phyloP scores from a whole-genome alignment of 306 rosid species.

The Corylus americana region DNA sequence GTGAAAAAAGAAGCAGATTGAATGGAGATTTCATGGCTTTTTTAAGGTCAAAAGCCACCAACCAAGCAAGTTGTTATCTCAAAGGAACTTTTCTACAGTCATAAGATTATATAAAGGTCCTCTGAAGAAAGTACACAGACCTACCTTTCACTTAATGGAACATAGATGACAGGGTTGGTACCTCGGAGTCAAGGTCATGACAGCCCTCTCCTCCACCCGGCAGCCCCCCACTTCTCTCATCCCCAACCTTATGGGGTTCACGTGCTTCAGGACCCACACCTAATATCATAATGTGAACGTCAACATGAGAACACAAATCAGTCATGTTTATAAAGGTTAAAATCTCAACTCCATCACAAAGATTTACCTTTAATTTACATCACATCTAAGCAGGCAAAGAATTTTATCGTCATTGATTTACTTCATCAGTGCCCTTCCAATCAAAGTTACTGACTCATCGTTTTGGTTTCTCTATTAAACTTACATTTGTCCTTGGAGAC shows the following conservation, averaged over 20 bases:
- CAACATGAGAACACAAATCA: slow-evolving; percentile 9
- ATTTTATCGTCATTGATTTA: not conserved
- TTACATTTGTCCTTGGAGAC: too few relatives aligned
- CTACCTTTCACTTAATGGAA: not conserved
- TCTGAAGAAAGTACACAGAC: not conserved
- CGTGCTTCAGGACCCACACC: slow-evolving; percentile 36
- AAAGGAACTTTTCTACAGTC: not conserved
- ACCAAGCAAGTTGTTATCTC: not conserved
- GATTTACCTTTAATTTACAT: not conserved
- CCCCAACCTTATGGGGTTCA: slow-evolving; percentile 19
- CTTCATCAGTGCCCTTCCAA: not conserved
- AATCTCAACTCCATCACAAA: not conserved
- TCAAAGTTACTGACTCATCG: not conserved
- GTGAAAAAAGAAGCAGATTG: not conserved
- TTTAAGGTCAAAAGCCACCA: not conserved
- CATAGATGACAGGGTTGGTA: not conserved
- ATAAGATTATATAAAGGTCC: not conserved
- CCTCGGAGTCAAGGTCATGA: slow-evolving; percentile 17
- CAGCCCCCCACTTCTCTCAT: too few relatives aligned
- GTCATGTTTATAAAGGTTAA: not conserved
- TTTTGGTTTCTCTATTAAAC: not conserved
- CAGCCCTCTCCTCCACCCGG: too few relatives aligned
- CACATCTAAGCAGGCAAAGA: not conserved
- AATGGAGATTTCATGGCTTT: not conserved
- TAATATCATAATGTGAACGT: not conserved